Evolutionary conservation across 805 yeast species (phyloP), one percentile per base, ranked within the genome.

Genomic region (Priceomyces carsonii): DNA sequence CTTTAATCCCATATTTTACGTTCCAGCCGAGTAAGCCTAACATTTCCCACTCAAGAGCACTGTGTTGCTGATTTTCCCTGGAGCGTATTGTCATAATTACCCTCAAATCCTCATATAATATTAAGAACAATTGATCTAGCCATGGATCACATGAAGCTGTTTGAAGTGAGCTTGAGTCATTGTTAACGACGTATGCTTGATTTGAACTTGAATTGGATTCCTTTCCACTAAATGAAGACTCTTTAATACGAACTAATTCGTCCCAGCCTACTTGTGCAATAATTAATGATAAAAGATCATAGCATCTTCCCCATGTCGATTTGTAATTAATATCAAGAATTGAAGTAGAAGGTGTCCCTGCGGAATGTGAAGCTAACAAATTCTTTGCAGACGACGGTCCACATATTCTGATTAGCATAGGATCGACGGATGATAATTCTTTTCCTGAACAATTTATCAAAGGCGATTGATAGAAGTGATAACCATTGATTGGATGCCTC

Each of bases 181-280:
- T 44, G 36, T 53, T 45, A 2, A 56, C 58, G 9, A 48, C 52
- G 36, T 35, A 50, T 2, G 36, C 32, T 5, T 43, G 37, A 25
- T 35, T 9, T 24, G 30, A 21, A 14, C 25, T 29, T 9, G 14
- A 18, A 12, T 16, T n/a, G 8, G 27, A 12, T 20, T 20, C 13
- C 12, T 21, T 33, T 14, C 32, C 18, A 50, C 80, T 78, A 60
- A 91, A 91, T 0, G 85, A 80, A 13, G 70, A 63, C 1, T 89
- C 78, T 39, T 96, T 77, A 24, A 81, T 51, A 38, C 69, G 66
- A 45, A 90, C 69, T 22, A 88, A 58, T 22, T 73, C 76, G 47
- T 86, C 87, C 99, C 99, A 91, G 3, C 96, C 96, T 26, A 81
- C 66, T 16, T 71, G 61, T 13, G 81, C 73, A 3, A 81, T 78